A percentile compares a stretch with the other conserved stretches of the same genome.
phyloP scores from a whole-genome alignment of 202 grass and related monocot species.

The Digitaria exilis region DNA sequence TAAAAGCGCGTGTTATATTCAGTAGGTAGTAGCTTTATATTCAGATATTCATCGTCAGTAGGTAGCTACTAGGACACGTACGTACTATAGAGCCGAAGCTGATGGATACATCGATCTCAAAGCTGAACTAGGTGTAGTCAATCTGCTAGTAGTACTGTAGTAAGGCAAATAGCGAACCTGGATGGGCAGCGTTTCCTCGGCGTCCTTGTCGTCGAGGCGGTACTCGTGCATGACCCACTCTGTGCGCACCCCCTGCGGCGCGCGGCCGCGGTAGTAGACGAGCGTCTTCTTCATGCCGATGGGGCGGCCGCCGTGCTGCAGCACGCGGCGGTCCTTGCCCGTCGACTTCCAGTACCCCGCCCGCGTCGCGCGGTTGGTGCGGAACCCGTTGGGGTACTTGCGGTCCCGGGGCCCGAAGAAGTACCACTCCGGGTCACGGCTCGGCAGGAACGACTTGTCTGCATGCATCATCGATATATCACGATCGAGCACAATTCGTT shows the following conservation, averaged over 20 bases:
- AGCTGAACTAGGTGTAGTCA: too few species aligned
- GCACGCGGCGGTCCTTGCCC: constrained; percentile 86
- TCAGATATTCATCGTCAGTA: neutral
- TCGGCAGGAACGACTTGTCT: constrained; percentile 96
- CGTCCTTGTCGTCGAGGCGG: constrained; percentile 88
- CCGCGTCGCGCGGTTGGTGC: constrained; percentile 84
- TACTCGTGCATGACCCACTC: constrained; percentile 99
- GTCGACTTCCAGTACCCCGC: constrained; percentile 99
- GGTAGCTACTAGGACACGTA: neutral
- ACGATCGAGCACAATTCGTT: neutral
- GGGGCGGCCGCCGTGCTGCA: constrained; percentile 60
- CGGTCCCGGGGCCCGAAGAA: constrained; percentile 91
- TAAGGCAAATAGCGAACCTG: constrained; percentile 63
- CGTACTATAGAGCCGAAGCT: too few species aligned
- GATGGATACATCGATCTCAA: neutral
- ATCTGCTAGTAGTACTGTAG: too few species aligned
- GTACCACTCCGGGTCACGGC: constrained; percentile 97
- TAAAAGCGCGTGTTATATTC: too few species aligned
- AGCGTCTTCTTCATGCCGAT: constrained; percentile 99
- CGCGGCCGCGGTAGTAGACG: constrained; percentile 96
- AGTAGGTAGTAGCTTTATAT: too few species aligned
- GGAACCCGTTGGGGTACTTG: constrained; percentile 96
- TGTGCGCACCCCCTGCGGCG: constrained; percentile 86
- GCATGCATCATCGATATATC: neutral
- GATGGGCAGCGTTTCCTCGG: constrained; percentile 74